A percentile compares a stretch with the other conserved stretches of the same genome.
phyloP scores from a whole-genome alignment of 805 yeast genomes.

The Kazachstania africana region DNA sequence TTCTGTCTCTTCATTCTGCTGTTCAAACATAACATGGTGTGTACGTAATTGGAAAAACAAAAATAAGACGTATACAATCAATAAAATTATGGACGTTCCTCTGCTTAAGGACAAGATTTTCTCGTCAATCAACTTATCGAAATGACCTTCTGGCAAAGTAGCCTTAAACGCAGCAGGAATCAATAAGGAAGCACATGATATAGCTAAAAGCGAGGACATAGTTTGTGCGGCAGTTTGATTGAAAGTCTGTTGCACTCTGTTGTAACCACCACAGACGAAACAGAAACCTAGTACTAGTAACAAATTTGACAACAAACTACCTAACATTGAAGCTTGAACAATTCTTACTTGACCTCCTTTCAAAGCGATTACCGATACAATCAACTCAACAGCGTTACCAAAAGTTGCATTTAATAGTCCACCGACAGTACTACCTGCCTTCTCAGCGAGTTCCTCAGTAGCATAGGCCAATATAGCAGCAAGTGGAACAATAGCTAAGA shows the following conservation, averaged over 20 bases:
- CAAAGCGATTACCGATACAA: constrained; percentile 86
- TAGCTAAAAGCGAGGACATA: constrained; percentile 87
- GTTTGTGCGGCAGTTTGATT: constrained; percentile 97
- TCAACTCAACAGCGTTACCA: constrained; percentile 95
- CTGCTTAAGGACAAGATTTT: constrained; percentile 67
- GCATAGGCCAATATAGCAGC: constrained; percentile 86
- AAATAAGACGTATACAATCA: constrained; percentile 66
- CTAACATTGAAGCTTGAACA: constrained; percentile 96
- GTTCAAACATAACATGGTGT: constrained; percentile 67
- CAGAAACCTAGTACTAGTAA: constrained; percentile 91
- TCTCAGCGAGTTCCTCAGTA: constrained; percentile 81
- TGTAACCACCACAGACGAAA: constrained; percentile 84
- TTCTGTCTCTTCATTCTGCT: constrained; percentile 32
- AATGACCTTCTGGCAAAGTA: constrained; percentile 40
- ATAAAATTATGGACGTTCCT: constrained; percentile 71
- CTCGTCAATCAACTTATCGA: constrained; percentile 25
- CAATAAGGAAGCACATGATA: constrained; percentile 77
- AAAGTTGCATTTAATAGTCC: constrained; percentile 93
- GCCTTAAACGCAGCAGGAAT: constrained; percentile 96
- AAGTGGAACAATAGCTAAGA: constrained; percentile 82
- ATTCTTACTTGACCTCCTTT: constrained; percentile 77
- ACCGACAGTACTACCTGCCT: constrained; percentile 86
- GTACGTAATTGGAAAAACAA: constrained; percentile 82
- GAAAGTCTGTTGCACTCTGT: constrained; percentile 74
- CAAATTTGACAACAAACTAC: constrained; percentile 81